These are phyloP conservation scores for Hyphodiscus sp. DNA, from an alignment of 2,329 filamentous ascomycete species.

Conservation along the genomic window DNA sequence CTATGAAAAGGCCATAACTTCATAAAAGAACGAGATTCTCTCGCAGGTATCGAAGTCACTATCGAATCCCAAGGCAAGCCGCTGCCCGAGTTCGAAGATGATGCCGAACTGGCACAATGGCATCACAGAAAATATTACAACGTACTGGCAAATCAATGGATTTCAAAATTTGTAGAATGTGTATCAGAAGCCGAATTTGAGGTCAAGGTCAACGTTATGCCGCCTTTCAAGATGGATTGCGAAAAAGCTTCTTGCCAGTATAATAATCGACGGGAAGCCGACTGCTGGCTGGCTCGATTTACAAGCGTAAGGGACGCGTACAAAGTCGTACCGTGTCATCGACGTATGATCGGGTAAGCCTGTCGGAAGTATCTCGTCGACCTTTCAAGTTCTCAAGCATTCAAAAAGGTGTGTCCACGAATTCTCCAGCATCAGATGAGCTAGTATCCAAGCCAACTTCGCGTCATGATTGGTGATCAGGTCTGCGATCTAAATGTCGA, in stretches of 20 bases:
- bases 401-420: background rate
- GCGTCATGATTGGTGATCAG: no score
- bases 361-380: background rate
- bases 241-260: conserved; percentile 9
- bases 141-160: background rate
- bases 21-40: conserved; percentile 1
- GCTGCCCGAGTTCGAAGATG: conserved; percentile 18
- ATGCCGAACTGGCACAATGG: conserved; percentile 4
- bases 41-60: conserved; percentile 19
- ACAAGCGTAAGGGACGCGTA: background rate
- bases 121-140: conserved; percentile 1
- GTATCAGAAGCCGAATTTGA: conserved; percentile 13
- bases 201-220: conserved; percentile 8
- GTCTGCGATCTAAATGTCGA: no score
- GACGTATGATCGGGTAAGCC: background rate
- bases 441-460: no score
- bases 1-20: no score
- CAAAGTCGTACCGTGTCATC: no score
- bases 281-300: background rate
- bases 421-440: no score
- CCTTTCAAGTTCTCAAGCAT: background rate
- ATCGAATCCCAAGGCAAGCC: conserved; percentile 7
- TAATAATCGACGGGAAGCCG: conserved; percentile 13
- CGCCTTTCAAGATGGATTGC: conserved; percentile 7
- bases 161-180: conserved; percentile 17